These are phyloP conservation scores for Candida dajiaensis DNA, from an alignment of 805 yeast genomes.

Conservation along the genomic window DNA sequence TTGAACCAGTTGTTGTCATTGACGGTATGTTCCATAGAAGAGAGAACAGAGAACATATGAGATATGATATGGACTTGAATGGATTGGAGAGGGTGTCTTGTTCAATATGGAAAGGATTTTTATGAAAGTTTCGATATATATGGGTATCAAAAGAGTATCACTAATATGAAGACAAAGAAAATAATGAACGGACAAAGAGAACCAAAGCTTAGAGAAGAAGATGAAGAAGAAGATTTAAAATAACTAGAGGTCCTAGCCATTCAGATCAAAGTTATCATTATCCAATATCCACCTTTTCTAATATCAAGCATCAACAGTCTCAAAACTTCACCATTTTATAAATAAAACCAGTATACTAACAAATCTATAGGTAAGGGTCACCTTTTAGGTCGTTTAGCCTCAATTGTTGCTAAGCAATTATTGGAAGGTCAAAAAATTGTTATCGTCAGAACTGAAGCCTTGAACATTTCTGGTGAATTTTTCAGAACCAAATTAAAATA, in stretches of 20 bases:
- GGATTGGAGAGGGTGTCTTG: background rate
- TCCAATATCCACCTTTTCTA: background rate
- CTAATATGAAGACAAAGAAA: too few species aligned
- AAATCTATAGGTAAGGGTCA: slow-evolving; percentile 79
- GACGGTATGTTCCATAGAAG: slow-evolving; percentile 64
- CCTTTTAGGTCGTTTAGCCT: slow-evolving; percentile 99
- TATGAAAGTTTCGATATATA: background rate
- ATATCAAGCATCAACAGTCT: background rate
- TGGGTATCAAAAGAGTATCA: too few species aligned
- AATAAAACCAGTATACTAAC: slow-evolving; percentile 18
- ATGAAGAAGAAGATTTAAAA: too few species aligned
- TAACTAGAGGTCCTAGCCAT: too few species aligned
- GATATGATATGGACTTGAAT: slow-evolving; percentile 1
- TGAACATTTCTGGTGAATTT: slow-evolving; percentile 99
- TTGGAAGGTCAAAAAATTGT: slow-evolving; percentile 98
- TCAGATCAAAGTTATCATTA: too few species aligned
- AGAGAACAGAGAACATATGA: background rate
- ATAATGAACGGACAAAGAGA: background rate
- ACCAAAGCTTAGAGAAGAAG: too few species aligned
- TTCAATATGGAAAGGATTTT: background rate
- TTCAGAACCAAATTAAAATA: slow-evolving; percentile 99
- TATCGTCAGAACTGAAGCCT: slow-evolving; percentile 94
- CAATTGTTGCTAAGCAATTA: slow-evolving; percentile 96
- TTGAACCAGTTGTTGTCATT: slow-evolving; percentile 96
- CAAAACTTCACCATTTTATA: background rate